phyloP scores from a whole-genome alignment of 2,329 filamentous ascomycete genomes.

The Venturiaceae sp. region DNA sequence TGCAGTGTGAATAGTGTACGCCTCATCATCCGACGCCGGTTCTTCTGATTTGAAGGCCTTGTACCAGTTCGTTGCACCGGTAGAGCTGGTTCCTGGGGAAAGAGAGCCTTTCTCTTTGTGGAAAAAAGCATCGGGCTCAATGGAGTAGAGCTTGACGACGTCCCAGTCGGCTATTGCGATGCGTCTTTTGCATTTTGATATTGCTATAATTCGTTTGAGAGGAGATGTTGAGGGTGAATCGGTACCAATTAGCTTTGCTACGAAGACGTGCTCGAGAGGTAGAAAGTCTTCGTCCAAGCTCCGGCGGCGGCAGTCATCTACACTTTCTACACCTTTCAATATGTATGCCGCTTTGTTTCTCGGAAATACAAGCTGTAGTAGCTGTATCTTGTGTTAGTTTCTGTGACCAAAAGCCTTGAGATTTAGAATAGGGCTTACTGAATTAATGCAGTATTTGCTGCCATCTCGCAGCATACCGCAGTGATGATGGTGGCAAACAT shows the following conservation, averaged over 20 bases:
- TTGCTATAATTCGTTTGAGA: background rate
- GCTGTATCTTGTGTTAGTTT: background rate
- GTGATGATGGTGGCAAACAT: background rate
- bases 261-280: constrained; percentile 2
- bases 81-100: background rate
- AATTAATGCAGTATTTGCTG: constrained; percentile 4
- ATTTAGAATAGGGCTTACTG: background rate
- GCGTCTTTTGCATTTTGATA: background rate
- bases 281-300: background rate
- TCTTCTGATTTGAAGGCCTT: constrained; percentile 3
- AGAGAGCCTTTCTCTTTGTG: background rate
- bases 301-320: background rate
- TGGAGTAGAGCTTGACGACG: background rate
- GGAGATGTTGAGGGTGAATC: background rate
- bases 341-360: background rate
- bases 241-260: constrained; percentile 1
- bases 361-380: constrained; percentile 1
- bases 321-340: background rate
- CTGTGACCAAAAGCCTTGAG: background rate
- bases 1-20: background rate
- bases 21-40: background rate
- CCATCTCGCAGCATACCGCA: background rate
- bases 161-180: constrained; percentile 7
- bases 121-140: constrained; percentile 6
- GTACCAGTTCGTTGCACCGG: background rate